Evolutionary conservation across 1,139 yeast genomes (phyloP).

Genomic region (Saccharomyces hybrid): DNA sequence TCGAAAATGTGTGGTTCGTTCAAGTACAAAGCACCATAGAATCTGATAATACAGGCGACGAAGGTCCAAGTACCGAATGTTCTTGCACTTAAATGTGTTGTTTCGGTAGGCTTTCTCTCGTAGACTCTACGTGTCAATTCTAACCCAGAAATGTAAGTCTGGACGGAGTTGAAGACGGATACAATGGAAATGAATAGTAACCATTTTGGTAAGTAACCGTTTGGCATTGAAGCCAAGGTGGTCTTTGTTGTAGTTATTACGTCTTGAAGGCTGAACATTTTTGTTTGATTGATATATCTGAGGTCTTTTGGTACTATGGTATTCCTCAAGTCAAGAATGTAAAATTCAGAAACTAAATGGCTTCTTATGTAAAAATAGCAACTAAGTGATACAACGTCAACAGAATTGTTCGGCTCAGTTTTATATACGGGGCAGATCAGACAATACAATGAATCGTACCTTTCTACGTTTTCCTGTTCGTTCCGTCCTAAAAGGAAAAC

Average conservation of each 20-base stretch:
- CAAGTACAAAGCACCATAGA: slow-evolving; percentile 78
- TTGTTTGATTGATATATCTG: neutral
- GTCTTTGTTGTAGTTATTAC: slow-evolving; percentile 20
- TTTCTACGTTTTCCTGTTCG: neutral
- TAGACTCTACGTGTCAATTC: slow-evolving; percentile 74
- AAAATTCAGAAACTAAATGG: neutral
- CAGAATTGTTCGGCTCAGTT: neutral
- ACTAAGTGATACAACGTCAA: neutral
- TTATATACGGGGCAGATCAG: neutral
- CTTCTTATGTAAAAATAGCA: neutral
- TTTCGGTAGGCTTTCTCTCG: slow-evolving; percentile 53
- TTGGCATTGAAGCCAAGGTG: slow-evolving; percentile 23
- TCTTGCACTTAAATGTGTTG: slow-evolving; percentile 77
- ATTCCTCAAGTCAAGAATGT: neutral
- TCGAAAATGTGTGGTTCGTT: slow-evolving; percentile 63
- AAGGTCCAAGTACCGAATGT: slow-evolving; percentile 98
- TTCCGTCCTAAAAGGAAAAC: neutral
- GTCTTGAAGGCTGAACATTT: slow-evolving; percentile 21
- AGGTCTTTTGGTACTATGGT: neutral
- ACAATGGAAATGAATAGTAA: slow-evolving; percentile 73
- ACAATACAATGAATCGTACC: slow-evolving; percentile 1
- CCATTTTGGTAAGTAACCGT: slow-evolving; percentile 58
- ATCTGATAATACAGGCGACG: slow-evolving; percentile 73
- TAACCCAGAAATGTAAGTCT: slow-evolving; percentile 73
- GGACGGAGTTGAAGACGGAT: slow-evolving; percentile 81